Conservation (phyloP, 352 stramenopile genomes). For the Sclerospora graminicola region DNA sequence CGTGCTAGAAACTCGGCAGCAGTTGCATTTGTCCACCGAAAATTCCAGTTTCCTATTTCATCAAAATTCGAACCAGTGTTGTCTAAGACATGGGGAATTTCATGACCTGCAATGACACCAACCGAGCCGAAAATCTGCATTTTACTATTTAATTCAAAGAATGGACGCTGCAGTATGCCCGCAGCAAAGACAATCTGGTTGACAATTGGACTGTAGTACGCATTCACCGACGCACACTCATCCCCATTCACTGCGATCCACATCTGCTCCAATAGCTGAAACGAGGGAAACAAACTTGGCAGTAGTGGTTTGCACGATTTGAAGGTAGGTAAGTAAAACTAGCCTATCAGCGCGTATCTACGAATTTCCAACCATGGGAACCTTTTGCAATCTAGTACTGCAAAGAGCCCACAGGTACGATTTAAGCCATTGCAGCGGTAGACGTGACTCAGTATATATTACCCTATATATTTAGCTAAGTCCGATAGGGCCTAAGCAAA, state of each 20-base stretch:
- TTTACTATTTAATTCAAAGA: slow-evolving; percentile 75
- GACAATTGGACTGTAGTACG: slow-evolving; percentile 46
- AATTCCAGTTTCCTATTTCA: slow-evolving; percentile 76
- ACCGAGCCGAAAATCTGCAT: slow-evolving; percentile 87
- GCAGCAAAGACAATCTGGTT: slow-evolving; percentile 92
- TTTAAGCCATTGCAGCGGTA: too few relatives aligned
- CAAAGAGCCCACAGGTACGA: too few relatives aligned
- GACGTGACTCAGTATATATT: too few relatives aligned
- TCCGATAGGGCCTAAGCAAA: too few relatives aligned
- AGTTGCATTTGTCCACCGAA: slow-evolving; percentile 86
- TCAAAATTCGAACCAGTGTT: slow-evolving; percentile 83
- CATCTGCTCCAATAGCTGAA: slow-evolving; percentile 24
- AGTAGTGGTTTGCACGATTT: too few relatives aligned
- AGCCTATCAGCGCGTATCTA: too few relatives aligned
- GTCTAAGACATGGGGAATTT: slow-evolving; percentile 93
- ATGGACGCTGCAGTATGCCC: slow-evolving; percentile 88
- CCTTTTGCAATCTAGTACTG: too few relatives aligned
- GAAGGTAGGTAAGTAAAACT: too few relatives aligned
- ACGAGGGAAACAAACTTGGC: slow-evolving; percentile 16
- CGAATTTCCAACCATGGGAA: too few relatives aligned
- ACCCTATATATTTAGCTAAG: too few relatives aligned
- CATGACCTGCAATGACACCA: slow-evolving; percentile 87
- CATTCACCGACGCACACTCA: slow-evolving; percentile 89
- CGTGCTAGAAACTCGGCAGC: slow-evolving; percentile 50
- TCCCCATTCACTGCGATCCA: slow-evolving; percentile 67